Conservation (phyloP, 2,329 filamentous ascomycete species). For the Pseudocercospora vitis region DNA sequence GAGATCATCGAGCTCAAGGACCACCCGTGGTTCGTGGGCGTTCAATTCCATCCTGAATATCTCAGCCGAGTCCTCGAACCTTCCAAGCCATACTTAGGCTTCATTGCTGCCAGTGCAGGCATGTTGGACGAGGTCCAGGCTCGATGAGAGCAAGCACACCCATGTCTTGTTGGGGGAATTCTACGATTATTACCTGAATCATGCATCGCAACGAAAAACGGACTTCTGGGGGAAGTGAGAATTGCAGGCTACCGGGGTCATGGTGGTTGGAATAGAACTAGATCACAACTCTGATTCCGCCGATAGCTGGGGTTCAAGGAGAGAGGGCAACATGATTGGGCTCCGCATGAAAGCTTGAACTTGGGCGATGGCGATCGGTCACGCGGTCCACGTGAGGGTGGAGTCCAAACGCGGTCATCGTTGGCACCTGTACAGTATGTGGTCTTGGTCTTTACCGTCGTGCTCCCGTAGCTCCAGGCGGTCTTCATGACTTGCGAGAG, state of each 20-base stretch:
- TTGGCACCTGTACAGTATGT: not conserved
- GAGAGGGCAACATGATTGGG: not conserved
- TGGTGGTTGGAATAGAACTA: not conserved
- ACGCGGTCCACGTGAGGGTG: not conserved
- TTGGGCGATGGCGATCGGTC: not conserved
- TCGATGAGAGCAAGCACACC: not conserved
- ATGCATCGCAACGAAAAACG: not conserved
- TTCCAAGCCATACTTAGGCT: conserved; percentile 75
- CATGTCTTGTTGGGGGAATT: not conserved
- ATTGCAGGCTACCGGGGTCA: not conserved
- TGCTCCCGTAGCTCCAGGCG: too few relatives aligned
- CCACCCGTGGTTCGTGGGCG: conserved; percentile 80
- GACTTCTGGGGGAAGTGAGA: not conserved
- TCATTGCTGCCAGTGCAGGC: conserved; percentile 75
- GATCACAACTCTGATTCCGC: not conserved
- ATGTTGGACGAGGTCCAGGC: conserved; percentile 55
- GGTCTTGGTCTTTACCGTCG: not conserved
- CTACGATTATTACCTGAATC: not conserved
- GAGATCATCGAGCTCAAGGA: conserved; percentile 80
- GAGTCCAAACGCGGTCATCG: not conserved
- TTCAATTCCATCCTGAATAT: conserved; percentile 90
- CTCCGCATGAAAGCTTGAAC: not conserved
- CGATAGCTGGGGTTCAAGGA: not conserved
- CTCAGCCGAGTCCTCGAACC: conserved; percentile 72
- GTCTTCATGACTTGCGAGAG: too few relatives aligned